Conservation (phyloP, 2,329 filamentous ascomycete species). For the Colletotrichum horii region DNA sequence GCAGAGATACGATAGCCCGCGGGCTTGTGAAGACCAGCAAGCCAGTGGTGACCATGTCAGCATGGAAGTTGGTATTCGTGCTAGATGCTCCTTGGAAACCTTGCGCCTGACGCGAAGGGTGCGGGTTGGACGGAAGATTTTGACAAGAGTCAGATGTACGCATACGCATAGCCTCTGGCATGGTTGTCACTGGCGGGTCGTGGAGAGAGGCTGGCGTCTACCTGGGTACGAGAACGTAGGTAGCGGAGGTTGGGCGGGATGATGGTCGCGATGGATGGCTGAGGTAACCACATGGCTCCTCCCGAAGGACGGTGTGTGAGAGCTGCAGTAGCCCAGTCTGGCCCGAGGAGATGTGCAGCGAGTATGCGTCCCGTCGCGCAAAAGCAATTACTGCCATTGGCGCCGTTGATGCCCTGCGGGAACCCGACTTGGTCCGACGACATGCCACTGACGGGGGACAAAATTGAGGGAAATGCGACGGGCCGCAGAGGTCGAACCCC, state of each 20-base stretch:
- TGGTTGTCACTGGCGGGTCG: neutral
- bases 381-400: neutral
- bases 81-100: neutral
- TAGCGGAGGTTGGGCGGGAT: slow-evolving; percentile 8
- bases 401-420: slow-evolving; percentile 2
- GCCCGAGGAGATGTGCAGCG: neutral
- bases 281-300: slow-evolving; percentile 19
- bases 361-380: neutral
- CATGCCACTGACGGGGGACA: neutral
- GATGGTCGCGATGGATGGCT: neutral
- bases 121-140: neutral
- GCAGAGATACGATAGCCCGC: neutral
- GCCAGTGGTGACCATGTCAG: neutral
- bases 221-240: neutral
- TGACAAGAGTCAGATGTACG: neutral
- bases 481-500: neutral
- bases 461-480: neutral
- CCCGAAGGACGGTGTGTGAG: slow-evolving; percentile 12
- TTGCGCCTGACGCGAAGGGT: neutral
- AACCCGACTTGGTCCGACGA: slow-evolving; percentile 12
- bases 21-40: neutral
- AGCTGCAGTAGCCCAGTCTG: slow-evolving; percentile 16
- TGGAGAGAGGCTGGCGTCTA: neutral
- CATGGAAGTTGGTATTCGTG: neutral
- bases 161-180: neutral